phyloP scores from a whole-genome alignment of 2,329 filamentous ascomycete genomes.

The Fusarium drepaniforme region DNA sequence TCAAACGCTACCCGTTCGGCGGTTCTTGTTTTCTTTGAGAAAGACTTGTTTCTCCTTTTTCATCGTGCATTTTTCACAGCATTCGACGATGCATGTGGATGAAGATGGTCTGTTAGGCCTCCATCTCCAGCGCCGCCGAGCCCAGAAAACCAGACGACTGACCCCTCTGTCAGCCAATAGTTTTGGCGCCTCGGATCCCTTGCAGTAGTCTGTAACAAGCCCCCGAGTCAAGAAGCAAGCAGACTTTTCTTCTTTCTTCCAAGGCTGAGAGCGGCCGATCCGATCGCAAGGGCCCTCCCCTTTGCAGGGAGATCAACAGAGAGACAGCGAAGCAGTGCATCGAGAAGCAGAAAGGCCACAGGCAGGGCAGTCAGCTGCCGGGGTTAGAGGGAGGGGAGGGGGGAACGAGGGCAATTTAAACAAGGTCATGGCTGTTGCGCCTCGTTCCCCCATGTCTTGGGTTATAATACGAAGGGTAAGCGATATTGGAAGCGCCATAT shows the following conservation, averaged over 20 bases:
- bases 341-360: neutral
- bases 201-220: conserved; percentile 4
- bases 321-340: neutral
- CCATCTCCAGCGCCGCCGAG: neutral
- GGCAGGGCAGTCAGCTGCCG: neutral
- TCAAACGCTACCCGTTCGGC: neutral
- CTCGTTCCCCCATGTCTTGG: conserved; percentile 15
- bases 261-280: neutral
- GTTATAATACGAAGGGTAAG: conserved; percentile 29
- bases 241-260: neutral
- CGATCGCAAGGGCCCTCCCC: neutral
- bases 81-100: neutral
- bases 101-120: neutral
- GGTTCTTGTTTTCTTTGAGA: neutral
- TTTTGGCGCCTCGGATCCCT: neutral
- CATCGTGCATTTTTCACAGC: neutral
- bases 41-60: neutral
- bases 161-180: neutral
- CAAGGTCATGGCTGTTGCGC: neutral
- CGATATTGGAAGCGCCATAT: conserved; percentile 29
- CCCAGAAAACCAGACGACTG: neutral
- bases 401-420: conserved; percentile 14
- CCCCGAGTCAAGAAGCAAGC: neutral
- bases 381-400: neutral
- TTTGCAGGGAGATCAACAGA: neutral